Evolutionary conservation across 139 green algal species (phyloP), one percentile per base, ranked within the genome.

Genomic region (Marvania coccoides): DNA sequence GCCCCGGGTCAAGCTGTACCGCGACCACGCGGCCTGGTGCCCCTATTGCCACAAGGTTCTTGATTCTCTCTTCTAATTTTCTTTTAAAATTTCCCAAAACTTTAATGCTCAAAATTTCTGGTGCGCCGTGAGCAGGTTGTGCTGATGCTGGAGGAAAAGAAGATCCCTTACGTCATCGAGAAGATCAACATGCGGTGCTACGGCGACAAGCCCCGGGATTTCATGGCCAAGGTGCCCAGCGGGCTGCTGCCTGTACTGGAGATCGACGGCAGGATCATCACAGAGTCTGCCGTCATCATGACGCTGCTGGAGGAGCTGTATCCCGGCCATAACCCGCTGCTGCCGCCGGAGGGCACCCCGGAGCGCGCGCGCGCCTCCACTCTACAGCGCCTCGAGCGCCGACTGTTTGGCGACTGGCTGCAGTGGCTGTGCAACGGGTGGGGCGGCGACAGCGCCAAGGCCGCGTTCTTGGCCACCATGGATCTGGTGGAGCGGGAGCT

Each of bases 161-260:
- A 71, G 34, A 90, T 98, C 34, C 89, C 93, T 0, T 97, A 98
- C 65, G 75, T 54, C 5, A 78, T 95, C 3, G 82, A 93, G 59
- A 94, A 95, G 58, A 88, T 95, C 81, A 95, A 93, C 81, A 97
- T 96, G 90, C 73, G 89, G 24, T 96, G 88, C 79, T 98, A 98
- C 67, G 92, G 92, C 2, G 80, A 90, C 76, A 97, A 97, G 75
- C 88, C 90, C 1, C n/a, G 61, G 5, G 73, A 65, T 8, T 95
- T 90, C 74, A 61, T 87, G 46, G 48, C 60, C 4, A 90, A 92
- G 77, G 86, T 89, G 30, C 86, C 85, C 10, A 79, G 70, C 0
- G 92, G 91, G 3, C 74, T 95, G 61, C 76, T 98, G 57, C 91
- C 91, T 7, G 91, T 91, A 13, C 70, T 96, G 58, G 92, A 97